Evolutionary conservation across 306 rosid species (phyloP).

Genomic region (Datisca glomerata): DNA sequence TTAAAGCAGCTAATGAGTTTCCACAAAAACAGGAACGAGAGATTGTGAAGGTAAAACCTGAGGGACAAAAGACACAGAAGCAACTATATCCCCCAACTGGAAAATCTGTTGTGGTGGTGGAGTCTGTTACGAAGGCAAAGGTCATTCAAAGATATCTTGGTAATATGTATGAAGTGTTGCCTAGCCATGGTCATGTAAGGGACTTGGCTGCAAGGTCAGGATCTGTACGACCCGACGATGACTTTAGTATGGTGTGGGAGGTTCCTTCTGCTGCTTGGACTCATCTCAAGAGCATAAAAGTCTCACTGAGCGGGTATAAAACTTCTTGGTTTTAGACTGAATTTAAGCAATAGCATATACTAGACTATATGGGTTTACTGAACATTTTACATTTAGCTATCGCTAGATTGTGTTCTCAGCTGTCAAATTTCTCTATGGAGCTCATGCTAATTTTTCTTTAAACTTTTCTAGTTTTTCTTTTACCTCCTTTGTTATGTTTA

Average conservation of each 20-base stretch:
- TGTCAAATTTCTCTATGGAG: no score
- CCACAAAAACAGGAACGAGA: constrained; percentile 17
- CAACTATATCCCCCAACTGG: constrained; percentile 66
- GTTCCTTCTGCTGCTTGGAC: constrained; percentile 98
- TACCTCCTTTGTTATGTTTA: constrained; percentile 7
- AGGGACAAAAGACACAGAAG: constrained; percentile 24
- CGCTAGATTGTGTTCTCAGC: no score
- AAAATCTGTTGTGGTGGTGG: constrained; percentile 81
- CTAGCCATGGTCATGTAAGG: constrained; percentile 96
- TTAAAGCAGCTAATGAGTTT: constrained; percentile 14
- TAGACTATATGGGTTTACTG: no score
- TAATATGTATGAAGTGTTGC: constrained; percentile 83
- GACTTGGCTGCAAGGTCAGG: constrained; percentile 99
- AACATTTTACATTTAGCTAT: no score
- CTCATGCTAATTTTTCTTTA: no score
- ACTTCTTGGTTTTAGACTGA: constrained; percentile 3
- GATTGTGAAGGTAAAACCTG: constrained; percentile 20
- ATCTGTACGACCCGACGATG: constrained; percentile 93
- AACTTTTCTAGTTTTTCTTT: constrained; percentile 5
- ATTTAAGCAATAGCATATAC: no score
- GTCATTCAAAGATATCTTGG: constrained; percentile 92
- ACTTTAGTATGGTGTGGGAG: constrained; percentile 99
- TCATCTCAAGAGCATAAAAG: constrained; percentile 88
- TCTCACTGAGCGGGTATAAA: constrained; percentile 67
- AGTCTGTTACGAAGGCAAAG: constrained; percentile 83